Base-by-base conservation (phyloP, 208 protist genomes). In the Trichomonas vaginalis region DNA sequence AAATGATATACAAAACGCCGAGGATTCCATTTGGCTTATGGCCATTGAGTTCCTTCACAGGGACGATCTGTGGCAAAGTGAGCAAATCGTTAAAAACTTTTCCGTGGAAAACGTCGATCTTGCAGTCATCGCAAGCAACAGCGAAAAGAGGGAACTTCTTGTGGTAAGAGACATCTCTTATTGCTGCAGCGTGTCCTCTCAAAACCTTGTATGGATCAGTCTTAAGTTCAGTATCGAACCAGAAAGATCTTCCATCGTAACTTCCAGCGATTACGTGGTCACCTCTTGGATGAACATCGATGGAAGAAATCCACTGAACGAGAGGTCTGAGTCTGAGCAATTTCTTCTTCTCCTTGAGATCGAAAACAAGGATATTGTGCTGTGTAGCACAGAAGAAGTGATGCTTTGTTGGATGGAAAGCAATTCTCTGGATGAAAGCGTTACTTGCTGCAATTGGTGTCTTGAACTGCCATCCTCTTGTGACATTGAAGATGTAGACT, bases 221-320 rank as follows among this genome's bases (percentile, higher is more conserved):
- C 10, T 98, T 98, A 70, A 99, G 98, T 96, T 99, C 99, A 92
- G 99, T 97, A 97, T 99, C 99, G 96, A 99, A 99, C 99, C 99
- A 99, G 48, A 97, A 97, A 32, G 98, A 40, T 37, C 96, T 51
- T n/a, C 95, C 97, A 96, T 98, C 98, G 95, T 97, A 98, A 17
- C 95, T 97, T 49, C 98, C 97, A 37, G 98, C 87, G 8, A 99
- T 96, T 47, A 99, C 97, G 97, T 99, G 98, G 96, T 99, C 99
- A 61, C 99, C 97, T 35, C 39, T 61, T 37, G 98, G 98, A 97
- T 99, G 99, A 39, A 99, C 96, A 62, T 83, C 97, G 15, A 98
- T 79, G 15, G 96, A 97, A 35, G 98, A 98, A 46, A 99, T 97
- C 97, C 98, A 98, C 27, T 98, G 98, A 23, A 98, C 97, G 15